Evolutionary conservation across 192 early-diverging fungal genomes (phyloP).

Genomic region (Phycomyces blakesleeanus): DNA sequence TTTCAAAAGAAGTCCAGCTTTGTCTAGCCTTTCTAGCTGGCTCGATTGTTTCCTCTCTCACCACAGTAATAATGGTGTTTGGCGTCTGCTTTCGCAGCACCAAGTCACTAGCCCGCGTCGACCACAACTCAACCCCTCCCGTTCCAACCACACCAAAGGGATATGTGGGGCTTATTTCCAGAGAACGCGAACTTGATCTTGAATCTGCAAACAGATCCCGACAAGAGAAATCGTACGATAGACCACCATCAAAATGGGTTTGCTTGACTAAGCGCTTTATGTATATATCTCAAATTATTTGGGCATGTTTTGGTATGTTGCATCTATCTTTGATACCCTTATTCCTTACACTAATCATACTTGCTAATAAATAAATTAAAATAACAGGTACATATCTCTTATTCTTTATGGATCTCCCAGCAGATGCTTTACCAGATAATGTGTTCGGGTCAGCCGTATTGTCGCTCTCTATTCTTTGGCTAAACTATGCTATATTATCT

Average conservation of each 20-base stretch:
- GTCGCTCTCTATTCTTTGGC: background rate
- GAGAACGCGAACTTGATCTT: background rate
- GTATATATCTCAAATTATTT: background rate
- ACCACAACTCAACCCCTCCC: too few relatives aligned
- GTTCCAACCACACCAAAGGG: too few relatives aligned
- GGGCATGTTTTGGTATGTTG: background rate
- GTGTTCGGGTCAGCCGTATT: background rate
- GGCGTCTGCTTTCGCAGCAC: background rate
- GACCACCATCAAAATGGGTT: background rate
- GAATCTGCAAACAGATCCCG: background rate
- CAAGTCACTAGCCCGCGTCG: background rate
- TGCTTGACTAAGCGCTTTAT: background rate
- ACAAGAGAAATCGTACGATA: background rate
- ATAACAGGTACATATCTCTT: background rate
- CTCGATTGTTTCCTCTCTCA: background rate
- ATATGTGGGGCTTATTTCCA: background rate
- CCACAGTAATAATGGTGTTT: background rate
- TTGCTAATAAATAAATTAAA: too few relatives aligned
- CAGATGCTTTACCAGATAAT: background rate
- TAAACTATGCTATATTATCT: background rate
- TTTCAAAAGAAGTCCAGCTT: background rate
- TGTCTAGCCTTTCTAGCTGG: background rate
- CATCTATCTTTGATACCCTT: too few relatives aligned
- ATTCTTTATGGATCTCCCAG: background rate
- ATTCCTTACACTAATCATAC: too few relatives aligned